A percentile compares a stretch with the other conserved stretches of the same genome.
Conservation (phyloP, 345 rosid species). For the Aquilaria malaccensis region DNA sequence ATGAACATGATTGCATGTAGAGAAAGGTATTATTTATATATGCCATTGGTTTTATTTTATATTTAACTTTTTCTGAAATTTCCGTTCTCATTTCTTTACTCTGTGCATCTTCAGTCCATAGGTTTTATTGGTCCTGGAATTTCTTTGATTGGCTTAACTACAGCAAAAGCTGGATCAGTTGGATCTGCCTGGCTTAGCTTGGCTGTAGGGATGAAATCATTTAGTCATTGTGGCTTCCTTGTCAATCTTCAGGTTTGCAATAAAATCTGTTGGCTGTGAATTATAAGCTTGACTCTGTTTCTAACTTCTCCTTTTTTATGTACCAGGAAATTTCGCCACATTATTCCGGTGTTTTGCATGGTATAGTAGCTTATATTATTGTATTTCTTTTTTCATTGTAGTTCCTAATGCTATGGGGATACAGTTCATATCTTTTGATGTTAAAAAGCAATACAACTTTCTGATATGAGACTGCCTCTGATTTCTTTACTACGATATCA, state of each 20-base stretch:
- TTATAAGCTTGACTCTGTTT: not conserved
- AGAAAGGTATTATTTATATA: too few species aligned
- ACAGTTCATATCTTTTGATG: too few species aligned
- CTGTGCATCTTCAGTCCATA: slow-evolving; percentile 57
- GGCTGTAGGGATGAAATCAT: slow-evolving; percentile 87
- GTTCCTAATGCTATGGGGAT: too few species aligned
- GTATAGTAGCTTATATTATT: slow-evolving; percentile 22
- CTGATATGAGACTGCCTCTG: too few species aligned
- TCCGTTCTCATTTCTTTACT: not conserved
- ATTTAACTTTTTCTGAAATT: too few species aligned
- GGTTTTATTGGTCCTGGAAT: slow-evolving; percentile 83
- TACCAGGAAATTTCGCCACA: slow-evolving; percentile 87
- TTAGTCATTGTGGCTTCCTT: slow-evolving; percentile 94
- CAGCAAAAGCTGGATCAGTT: slow-evolving; percentile 58
- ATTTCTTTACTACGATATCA: too few species aligned
- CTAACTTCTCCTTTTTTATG: slow-evolving; percentile 19
- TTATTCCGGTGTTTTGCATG: slow-evolving; percentile 88
- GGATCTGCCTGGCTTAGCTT: slow-evolving; percentile 96
- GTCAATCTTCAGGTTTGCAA: slow-evolving; percentile 81
- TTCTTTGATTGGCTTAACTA: slow-evolving; percentile 70
- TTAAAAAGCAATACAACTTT: too few species aligned
- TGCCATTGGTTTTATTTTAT: too few species aligned
- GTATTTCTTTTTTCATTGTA: too few species aligned
- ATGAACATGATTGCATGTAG: too few species aligned
- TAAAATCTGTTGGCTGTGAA: not conserved